A percentile compares a stretch with the other conserved stretches of the same genome.
phyloP scores from a whole-genome alignment of 495 filamentous ascomycete genomes.

The Penicillium egyptiacum region DNA sequence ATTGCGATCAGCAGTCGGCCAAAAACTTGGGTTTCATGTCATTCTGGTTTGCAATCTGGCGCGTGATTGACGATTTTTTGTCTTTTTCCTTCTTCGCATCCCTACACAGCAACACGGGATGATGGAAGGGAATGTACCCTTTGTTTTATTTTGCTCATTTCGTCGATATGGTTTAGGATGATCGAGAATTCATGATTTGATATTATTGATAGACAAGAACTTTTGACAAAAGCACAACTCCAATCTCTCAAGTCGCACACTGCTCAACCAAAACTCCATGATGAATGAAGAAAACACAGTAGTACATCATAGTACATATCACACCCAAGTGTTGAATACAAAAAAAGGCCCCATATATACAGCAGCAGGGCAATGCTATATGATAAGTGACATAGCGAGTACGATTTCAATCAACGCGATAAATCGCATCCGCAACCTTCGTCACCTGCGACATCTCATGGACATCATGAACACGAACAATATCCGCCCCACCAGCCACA shows the following conservation, averaged over 20 bases:
- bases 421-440: constrained; percentile 89
- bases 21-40: constrained; percentile 11
- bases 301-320: constrained; percentile 6
- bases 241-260: not conserved
- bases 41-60: constrained; percentile 14
- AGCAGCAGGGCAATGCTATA: constrained; percentile 1
- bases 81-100: not conserved
- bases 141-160: constrained; percentile 16
- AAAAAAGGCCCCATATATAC: constrained; percentile 6
- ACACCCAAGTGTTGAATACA: constrained; percentile 34
- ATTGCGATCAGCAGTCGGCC: constrained; percentile 6
- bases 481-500: constrained; percentile 88
- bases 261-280: constrained; percentile 25
- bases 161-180: constrained; percentile 21
- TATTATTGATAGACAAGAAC: constrained; percentile 9
- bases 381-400: not conserved
- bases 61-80: constrained; percentile 5
- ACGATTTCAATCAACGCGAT: constrained; percentile 46
- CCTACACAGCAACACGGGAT: constrained; percentile 18
- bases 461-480: constrained; percentile 94
- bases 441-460: constrained; percentile 84
- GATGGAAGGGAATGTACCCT: constrained; percentile 6
- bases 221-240: constrained; percentile 2
- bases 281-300: constrained; percentile 26
- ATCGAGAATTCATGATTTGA: constrained; percentile 22